Conservation (phyloP, 495 filamentous ascomycete genomes). For the Margaritispora aquatica region DNA sequence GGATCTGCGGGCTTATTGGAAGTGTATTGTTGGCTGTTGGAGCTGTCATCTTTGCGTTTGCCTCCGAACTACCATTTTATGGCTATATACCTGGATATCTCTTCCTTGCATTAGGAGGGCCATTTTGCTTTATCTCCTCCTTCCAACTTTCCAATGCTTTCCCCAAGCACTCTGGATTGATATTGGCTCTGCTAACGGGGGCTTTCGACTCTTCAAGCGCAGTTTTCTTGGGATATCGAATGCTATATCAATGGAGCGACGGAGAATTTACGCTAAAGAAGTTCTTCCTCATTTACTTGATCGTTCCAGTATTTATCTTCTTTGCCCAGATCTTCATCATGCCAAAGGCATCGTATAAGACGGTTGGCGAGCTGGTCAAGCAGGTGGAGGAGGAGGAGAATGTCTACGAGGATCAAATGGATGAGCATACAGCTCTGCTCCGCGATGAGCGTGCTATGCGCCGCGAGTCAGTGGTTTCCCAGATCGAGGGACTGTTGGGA, state of each 20-base stretch:
- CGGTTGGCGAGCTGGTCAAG: slow-evolving; percentile 72
- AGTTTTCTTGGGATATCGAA: slow-evolving; percentile 79
- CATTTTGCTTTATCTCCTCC: slow-evolving; percentile 84
- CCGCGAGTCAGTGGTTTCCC: slow-evolving; percentile 60
- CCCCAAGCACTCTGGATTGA: slow-evolving; percentile 75
- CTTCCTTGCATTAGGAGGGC: slow-evolving; percentile 76
- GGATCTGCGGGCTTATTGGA: slow-evolving; percentile 68
- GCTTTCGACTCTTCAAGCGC: slow-evolving; percentile 87
- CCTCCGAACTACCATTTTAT: slow-evolving; percentile 55
- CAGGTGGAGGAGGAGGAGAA: slow-evolving; percentile 49
- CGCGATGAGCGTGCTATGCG: slow-evolving; percentile 57
- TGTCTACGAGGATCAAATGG: slow-evolving; percentile 52
- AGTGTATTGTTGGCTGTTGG: slow-evolving; percentile 64
- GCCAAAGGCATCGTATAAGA: slow-evolving; percentile 80
- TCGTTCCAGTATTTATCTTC: slow-evolving; percentile 66
- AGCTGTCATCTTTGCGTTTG: slow-evolving; percentile 64
- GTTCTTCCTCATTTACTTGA: slow-evolving; percentile 74
- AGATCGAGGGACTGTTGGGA: slow-evolving; percentile 70
- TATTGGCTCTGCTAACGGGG: slow-evolving; percentile 78
- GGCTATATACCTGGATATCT: slow-evolving; percentile 75
- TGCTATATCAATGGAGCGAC: slow-evolving; percentile 59
- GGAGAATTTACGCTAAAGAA: slow-evolving; percentile 55
- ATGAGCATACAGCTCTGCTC: slow-evolving; percentile 50
- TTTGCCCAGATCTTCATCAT: slow-evolving; percentile 67
- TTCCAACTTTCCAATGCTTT: slow-evolving; percentile 95